Base-by-base conservation (phyloP, 495 filamentous ascomycete genomes). In the Hypoxylon intermedium region DNA sequence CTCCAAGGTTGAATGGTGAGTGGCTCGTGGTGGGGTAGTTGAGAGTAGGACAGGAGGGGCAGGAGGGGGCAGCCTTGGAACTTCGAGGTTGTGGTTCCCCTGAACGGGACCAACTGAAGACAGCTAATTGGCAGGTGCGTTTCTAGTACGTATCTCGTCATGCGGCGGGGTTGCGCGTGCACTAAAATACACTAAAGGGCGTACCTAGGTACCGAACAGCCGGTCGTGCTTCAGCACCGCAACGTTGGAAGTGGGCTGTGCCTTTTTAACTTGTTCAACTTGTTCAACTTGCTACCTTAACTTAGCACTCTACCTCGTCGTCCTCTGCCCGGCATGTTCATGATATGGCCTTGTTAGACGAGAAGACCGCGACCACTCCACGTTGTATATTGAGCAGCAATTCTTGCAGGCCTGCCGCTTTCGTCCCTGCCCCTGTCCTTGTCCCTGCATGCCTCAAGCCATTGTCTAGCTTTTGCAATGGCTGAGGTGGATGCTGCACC, bases 401-500 rank as follows among this genome's bases (percentile, higher is more conserved):
- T 24, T 38, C 48, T 34, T 50, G 34, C 38, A 42, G 26, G 37
- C 42, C 38, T 41, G 19, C 37, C 21, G 30, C 36, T 36, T 52
- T 50, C 19, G 30, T 28, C 45, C 3, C 36, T 38, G 15, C 31
- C 2, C 31, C 31, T 9, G 31, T 4, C 15, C 33, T 33, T 33
- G 11, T 15, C 18, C 19, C 56, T 64, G 58, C 45, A 66, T 68
- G 63, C 49, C 60, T 54, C 38, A 55, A 51, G 51, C 43, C 57
- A 9, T 54, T 38, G 33, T 41, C 49, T 74, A 67, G 71, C 16
- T 47, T 41, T 43, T 53, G 62, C 37, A 48, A 93, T 93, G 90
- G 87, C 88, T 67, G 88, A 90, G 74, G 77, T 83, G 64, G 87
- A 90, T 60, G 83, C 82, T 63, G 82, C 82, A 75, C 89, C 91